Evolutionary conservation across 192 early-diverging fungal species (phyloP), one percentile per base, ranked within the genome.

Genomic region (Kappamyces sp.): DNA sequence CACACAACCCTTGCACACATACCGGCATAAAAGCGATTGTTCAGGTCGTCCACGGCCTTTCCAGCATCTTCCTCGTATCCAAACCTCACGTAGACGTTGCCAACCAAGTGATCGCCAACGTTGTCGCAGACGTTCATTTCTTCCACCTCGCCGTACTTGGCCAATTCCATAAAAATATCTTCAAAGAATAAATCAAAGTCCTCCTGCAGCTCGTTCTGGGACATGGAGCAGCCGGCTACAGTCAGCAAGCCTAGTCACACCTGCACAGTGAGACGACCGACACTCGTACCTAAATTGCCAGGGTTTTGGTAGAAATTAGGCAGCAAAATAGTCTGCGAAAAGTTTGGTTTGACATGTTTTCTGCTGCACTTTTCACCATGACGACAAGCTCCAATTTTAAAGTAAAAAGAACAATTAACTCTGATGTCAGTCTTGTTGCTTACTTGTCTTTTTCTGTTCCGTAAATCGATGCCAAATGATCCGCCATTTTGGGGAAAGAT

Each of bases 91-190:
- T 99, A 99, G 32, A 99, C 94, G 73, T 66, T 96, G 5, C 95
- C 93, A 41, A 96, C 86, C 50, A 99, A 77, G 66, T 99, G 96
- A 71, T 97, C 94, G 40, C 96, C 93, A 30, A 93, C 89, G 62
- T 99, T 99, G 72, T 99, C 94, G 66, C 96, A 99, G 4, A 99
- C 86, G 60, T 89, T 86, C 85, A 99, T 88, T 63, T 95, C 92
- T 67, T 96, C 90, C 35, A 97, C 81, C 69, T 97, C 91, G 49
- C 94, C 94, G 75, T 92, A 96, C 68, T 92, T 93, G 43, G 90
- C 90, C 67, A 97, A 71, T 64, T 99, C 96, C 12, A 89, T 79
- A 64, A 94, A 99, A 57, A 97, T 76, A 69, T 99, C 94, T 65
- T 99, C 94, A 63, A 85, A 99, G 66, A 99, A 95, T 59, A 84